Evolutionary conservation across 2,329 filamentous ascomycete species (phyloP), one percentile per base, ranked within the genome.

Genomic region (Harringtonia lauricola): DNA sequence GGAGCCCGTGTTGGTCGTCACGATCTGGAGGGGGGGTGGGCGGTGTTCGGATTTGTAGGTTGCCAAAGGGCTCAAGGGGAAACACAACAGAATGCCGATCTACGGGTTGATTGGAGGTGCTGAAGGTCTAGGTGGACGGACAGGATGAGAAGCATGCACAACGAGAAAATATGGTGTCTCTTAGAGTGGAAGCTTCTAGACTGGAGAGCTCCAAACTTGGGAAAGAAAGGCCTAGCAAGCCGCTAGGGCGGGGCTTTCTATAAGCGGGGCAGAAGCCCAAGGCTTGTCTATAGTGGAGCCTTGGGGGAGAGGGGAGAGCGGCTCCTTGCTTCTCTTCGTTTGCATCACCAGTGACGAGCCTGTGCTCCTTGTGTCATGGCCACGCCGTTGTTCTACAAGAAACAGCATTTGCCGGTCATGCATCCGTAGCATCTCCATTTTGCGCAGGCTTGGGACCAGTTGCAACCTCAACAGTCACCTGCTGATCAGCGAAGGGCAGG

Each of bases 401-500:
- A 22, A 10, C 15, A 14, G 15, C 18, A 19, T 8, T 38, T 38
- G 36, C 19, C 15, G 21, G 31, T 18, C 22, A 14, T 26, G 21
- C 35, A 24, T 28, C 12, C 9, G 15, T 24, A 24, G 13, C n/a
- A 14, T 29, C 13, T 17, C 9, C 29, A 3, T 24, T 9, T n/a
- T n/a, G n/a, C 26, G 18, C 13, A 13, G 30, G 36, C 26, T 42
- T 37, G 39, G 42, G n/a, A 18, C 39, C n/a, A 2, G 33, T 34
- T 8, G 29, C n/a, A 3, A 48, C 19, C n/a, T 48, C 46, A 12
- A 48, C 24, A 2, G 46, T 48, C 12, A 48, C 43, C 46, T 48
- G 29, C 7, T 3, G n/a, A 34, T 43, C 28, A 42, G 41, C 8
- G 12, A 21, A 8, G 7, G n/a, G 31, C 15, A 8, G 30, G 4